Evolutionary conservation across 2,329 filamentous ascomycete species (phyloP).

Genomic region (Epicoccum sorghinum): DNA sequence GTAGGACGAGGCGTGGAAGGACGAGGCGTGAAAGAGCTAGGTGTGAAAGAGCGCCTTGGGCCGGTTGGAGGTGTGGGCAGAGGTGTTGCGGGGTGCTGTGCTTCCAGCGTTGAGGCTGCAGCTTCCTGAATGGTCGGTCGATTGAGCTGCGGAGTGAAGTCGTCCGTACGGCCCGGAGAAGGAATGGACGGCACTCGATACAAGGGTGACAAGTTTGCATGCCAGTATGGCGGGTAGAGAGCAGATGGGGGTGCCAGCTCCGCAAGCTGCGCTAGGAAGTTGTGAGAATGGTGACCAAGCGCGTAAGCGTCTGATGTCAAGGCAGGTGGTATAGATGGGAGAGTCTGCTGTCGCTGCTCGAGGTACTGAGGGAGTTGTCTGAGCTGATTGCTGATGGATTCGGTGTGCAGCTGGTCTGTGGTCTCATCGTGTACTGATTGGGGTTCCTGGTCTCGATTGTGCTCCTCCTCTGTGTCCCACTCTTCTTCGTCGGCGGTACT

Average conservation of each 20-base stretch:
- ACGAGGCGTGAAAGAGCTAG: too few species aligned
- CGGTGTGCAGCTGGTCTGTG: not conserved
- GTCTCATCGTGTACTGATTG: not conserved
- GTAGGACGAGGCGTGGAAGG: not conserved
- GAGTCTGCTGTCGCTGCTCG: not conserved
- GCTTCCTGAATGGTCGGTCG: not conserved
- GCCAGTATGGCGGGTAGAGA: not conserved
- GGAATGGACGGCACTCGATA: not conserved
- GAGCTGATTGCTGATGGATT: not conserved
- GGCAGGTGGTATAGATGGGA: conserved; percentile 1
- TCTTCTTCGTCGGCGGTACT: conserved; percentile 9
- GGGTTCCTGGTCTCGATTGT: not conserved
- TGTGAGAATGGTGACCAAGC: not conserved
- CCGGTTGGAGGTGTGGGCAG: not conserved
- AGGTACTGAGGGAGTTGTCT: not conserved
- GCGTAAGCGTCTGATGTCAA: not conserved
- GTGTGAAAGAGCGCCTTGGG: not conserved
- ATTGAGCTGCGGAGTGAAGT: not conserved
- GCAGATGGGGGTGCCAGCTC: not conserved
- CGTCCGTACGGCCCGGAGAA: not conserved
- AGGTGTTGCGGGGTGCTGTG: not conserved
- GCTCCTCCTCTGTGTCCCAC: not conserved
- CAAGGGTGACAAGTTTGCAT: not conserved
- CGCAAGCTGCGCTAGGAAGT: not conserved
- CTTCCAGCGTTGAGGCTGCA: not conserved